phyloP scores from a whole-genome alignment of 1,284 basidiomycete species.

The Tilletia caries region DNA sequence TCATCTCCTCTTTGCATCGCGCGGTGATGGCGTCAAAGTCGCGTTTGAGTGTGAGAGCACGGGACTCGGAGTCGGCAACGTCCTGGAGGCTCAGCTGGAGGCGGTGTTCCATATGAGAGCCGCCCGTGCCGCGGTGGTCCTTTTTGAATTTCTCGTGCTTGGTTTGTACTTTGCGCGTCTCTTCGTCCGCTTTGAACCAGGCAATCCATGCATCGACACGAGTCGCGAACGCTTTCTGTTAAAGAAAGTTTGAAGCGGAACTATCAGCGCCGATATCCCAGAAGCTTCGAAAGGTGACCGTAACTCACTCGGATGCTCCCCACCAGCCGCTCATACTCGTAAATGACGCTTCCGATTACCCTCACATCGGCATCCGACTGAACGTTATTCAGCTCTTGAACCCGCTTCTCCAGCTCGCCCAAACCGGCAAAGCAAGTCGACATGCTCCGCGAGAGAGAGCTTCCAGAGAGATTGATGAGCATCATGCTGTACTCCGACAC shows the following conservation, averaged over 20 bases:
- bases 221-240: constrained; percentile 75
- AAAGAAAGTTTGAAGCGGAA: neutral
- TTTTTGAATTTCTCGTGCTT: constrained; percentile 75
- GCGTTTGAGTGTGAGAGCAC: constrained; percentile 58
- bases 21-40: constrained; percentile 85
- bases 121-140: constrained; percentile 64
- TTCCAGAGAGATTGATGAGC: constrained; percentile 49
- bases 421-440: constrained; percentile 53
- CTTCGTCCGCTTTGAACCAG: constrained; percentile 76
- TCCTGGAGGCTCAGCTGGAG: constrained; percentile 20
- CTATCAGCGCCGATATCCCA: too few species aligned
- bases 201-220: constrained; percentile 76
- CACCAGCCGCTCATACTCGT: constrained; percentile 89
- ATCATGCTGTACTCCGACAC: constrained; percentile 47
- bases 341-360: constrained; percentile 65
- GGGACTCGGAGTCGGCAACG: constrained; percentile 37
- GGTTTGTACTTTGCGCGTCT: constrained; percentile 69
- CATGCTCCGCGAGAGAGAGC: constrained; percentile 51
- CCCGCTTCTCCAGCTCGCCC: constrained; percentile 48
- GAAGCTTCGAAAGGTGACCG: neutral
- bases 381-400: constrained; percentile 34
- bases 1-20: constrained; percentile 83
- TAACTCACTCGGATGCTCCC: constrained; percentile 75
- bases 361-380: constrained; percentile 48
- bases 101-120: constrained; percentile 1